phyloP scores from a whole-genome alignment of 257 asterid genomes.

The Ilex asprella region DNA sequence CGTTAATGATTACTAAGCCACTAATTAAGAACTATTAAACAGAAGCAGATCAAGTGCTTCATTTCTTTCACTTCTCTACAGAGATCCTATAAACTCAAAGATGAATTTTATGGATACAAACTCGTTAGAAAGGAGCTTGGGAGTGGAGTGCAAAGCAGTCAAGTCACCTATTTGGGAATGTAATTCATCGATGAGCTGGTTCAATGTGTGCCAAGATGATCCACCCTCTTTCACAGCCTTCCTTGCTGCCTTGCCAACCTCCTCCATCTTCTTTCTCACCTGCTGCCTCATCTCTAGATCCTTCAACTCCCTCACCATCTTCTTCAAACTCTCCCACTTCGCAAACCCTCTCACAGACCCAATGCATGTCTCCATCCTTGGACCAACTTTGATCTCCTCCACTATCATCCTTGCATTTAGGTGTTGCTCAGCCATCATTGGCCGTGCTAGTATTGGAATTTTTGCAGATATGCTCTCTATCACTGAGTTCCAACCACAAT shows the following conservation, averaged over 20 bases:
- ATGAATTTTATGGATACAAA: no score
- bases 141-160: no score
- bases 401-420: conserved; percentile 53
- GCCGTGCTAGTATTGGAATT: conserved; percentile 75
- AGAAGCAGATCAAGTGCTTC: no score
- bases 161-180: background rate
- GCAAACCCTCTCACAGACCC: conserved; percentile 53
- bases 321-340: conserved; percentile 33
- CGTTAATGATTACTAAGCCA: no score
- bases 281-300: conserved; percentile 40
- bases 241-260: conserved; percentile 34
- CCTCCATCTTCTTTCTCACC: conserved; percentile 32
- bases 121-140: no score
- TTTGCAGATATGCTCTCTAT: conserved; percentile 58
- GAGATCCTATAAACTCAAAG: no score
- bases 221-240: conserved; percentile 52
- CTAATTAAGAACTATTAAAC: no score
- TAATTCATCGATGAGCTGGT: conserved; percentile 28
- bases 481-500: conserved; percentile 76
- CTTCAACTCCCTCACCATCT: conserved; percentile 40
- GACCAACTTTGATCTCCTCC: conserved; percentile 54
- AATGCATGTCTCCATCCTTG: conserved; percentile 28
- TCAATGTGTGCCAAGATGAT: conserved; percentile 46
- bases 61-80: no score
- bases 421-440: conserved; percentile 74